Evolutionary conservation across 2,329 filamentous ascomycete genomes (phyloP).

Genomic region (Sporothrix mexicana): DNA sequence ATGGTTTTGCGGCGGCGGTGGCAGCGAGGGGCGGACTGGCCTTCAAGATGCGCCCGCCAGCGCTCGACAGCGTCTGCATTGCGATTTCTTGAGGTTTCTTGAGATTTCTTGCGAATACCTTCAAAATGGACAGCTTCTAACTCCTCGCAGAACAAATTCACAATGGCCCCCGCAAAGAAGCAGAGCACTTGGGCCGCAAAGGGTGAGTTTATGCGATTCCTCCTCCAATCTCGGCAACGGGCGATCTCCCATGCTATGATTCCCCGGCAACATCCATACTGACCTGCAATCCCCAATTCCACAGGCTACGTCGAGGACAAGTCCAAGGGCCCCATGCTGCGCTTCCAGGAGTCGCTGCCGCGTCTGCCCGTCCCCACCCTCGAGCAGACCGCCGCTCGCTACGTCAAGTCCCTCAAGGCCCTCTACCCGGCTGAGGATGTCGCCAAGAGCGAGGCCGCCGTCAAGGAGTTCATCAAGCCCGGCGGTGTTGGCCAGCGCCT

Average conservation of each 20-base stretch:
- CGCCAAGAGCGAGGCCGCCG: conserved; percentile 77
- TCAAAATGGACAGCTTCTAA: not conserved
- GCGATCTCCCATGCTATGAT: not conserved
- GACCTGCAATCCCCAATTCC: not conserved
- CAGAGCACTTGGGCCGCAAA: conserved; percentile 55
- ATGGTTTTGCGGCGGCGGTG: no score
- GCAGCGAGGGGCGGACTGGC: no score
- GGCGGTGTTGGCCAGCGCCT: conserved; percentile 81
- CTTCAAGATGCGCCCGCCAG: no score
- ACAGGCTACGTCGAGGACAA: conserved; percentile 80
- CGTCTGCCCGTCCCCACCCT: conserved; percentile 79
- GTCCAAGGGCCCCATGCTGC: conserved; percentile 79
- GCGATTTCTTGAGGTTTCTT: no score
- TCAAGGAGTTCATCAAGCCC: conserved; percentile 87
- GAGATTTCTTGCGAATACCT: no score
- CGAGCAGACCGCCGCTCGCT: conserved; percentile 79
- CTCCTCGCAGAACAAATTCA: conserved; percentile 37
- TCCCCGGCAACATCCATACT: not conserved
- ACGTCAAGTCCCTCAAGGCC: conserved; percentile 79
- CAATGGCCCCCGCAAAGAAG: conserved; percentile 61
- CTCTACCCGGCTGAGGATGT: conserved; percentile 72
- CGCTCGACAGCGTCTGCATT: no score
- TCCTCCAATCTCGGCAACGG: not conserved
- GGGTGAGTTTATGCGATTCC: conserved; percentile 37
- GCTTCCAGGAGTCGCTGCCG: conserved; percentile 85